Conservation (phyloP, 192 early-diverging fungal species). For the Piromyces sp. region DNA sequence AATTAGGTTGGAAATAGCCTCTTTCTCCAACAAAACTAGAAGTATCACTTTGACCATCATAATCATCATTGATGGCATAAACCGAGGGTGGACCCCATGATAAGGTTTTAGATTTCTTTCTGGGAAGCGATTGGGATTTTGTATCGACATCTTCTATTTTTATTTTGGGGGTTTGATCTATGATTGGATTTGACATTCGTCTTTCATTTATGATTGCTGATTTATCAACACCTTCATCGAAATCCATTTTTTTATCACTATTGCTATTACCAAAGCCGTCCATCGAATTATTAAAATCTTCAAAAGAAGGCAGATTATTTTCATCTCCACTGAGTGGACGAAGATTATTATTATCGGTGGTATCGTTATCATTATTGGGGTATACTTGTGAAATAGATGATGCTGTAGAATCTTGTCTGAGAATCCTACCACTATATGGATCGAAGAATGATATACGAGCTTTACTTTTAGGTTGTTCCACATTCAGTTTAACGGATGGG, state of each 20-base stretch:
- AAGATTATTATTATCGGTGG: not conserved
- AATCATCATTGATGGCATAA: not conserved
- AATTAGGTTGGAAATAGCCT: not conserved
- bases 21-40: not conserved
- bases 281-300: not conserved
- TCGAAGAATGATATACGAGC: not conserved
- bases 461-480: not conserved
- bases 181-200: not conserved
- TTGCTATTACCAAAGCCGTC: not conserved
- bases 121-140: not conserved
- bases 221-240: not conserved
- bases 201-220: not conserved
- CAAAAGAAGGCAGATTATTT: not conserved
- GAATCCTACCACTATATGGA: not conserved
- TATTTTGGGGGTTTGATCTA: not conserved
- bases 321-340: not conserved
- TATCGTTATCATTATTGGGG: not conserved
- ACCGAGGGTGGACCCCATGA: not conserved
- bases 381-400: not conserved
- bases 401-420: not conserved
- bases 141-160: not conserved
- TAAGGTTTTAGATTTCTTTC: not conserved
- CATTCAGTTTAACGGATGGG: not conserved
- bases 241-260: not conserved
- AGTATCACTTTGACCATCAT: not conserved